phyloP scores from a whole-genome alignment of 106 monocot species.

The Apostasia ramifera region DNA sequence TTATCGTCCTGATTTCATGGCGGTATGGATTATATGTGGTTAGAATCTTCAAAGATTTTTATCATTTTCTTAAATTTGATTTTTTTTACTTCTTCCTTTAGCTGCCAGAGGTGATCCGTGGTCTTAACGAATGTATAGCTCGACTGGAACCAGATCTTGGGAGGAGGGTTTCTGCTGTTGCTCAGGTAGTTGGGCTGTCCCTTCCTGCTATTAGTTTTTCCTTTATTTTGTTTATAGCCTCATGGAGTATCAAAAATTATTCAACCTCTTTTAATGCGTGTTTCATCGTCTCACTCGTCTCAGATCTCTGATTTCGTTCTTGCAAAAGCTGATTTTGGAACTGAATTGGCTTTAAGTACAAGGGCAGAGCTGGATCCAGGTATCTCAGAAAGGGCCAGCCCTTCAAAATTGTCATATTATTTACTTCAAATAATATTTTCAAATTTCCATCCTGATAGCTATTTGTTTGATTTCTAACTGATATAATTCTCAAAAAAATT shows the following conservation, averaged over 20 bases:
- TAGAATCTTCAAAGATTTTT: background rate
- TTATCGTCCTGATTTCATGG: constrained; percentile 44
- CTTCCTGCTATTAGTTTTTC: background rate
- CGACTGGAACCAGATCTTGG: constrained; percentile 36
- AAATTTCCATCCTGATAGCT: too few relatives aligned
- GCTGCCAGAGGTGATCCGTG: constrained; percentile 50
- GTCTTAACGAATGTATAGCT: constrained; percentile 57
- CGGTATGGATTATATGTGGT: constrained; percentile 19
- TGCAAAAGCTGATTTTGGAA: constrained; percentile 65
- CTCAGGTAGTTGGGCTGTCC: constrained; percentile 16
- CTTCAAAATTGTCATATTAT: too few relatives aligned
- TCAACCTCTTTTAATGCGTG: background rate
- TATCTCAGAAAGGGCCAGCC: background rate
- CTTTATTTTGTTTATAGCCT: background rate
- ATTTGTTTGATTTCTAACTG: too few relatives aligned
- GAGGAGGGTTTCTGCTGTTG: constrained; percentile 40
- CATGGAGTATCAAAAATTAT: background rate
- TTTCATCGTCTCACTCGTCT: constrained; percentile 5
- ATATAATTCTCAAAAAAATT: too few relatives aligned
- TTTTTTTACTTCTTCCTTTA: constrained; percentile 15
- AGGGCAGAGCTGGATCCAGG: constrained; percentile 52
- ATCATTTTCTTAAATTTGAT: constrained; percentile 1
- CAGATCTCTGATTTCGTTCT: constrained; percentile 55
- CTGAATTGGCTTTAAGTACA: constrained; percentile 53
- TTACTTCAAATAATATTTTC: too few relatives aligned